phyloP scores from a whole-genome alignment of 78 protist species.

The Goniomonas avonlea region DNA sequence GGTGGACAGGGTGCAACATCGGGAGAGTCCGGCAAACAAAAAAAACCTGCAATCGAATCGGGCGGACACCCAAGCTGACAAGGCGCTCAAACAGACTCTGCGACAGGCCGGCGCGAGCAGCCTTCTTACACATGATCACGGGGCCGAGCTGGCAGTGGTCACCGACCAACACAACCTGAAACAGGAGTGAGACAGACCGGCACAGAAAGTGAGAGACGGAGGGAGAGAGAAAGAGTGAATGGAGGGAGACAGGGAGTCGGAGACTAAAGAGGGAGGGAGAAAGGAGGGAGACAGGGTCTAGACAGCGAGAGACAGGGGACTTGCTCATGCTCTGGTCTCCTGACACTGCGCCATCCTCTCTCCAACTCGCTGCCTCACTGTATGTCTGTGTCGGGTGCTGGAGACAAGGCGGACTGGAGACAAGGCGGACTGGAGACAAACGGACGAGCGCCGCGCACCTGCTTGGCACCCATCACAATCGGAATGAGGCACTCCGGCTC shows the following conservation, averaged over 20 bases:
- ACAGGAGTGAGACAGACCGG: background rate
- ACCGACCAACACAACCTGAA: conserved; percentile 46
- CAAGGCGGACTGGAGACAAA: background rate
- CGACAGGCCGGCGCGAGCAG: conserved; percentile 83
- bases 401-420: too few relatives aligned
- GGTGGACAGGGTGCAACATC: background rate
- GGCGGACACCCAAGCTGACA: conserved; percentile 78
- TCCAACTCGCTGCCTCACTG: too few relatives aligned
- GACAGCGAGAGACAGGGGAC: too few relatives aligned
- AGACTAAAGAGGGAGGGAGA: background rate
- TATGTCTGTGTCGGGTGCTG: too few relatives aligned
- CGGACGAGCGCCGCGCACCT: conserved; percentile 85
- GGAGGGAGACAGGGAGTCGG: background rate
- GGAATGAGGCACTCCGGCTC: conserved; percentile 98
- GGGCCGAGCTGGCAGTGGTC: conserved; percentile 98
- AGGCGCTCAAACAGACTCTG: conserved; percentile 96
- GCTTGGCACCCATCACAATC: conserved; percentile 86
- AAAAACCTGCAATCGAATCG: conserved; percentile 80
- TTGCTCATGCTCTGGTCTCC: too few relatives aligned
- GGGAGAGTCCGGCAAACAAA: background rate
- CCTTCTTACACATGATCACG: conserved; percentile 93
- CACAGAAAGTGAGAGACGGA: too few relatives aligned
- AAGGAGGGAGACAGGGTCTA: too few relatives aligned
- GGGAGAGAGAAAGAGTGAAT: too few relatives aligned
- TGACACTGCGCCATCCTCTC: too few relatives aligned